phyloP scores from a whole-genome alignment of 345 rosid species.

The Syzygium grande region DNA sequence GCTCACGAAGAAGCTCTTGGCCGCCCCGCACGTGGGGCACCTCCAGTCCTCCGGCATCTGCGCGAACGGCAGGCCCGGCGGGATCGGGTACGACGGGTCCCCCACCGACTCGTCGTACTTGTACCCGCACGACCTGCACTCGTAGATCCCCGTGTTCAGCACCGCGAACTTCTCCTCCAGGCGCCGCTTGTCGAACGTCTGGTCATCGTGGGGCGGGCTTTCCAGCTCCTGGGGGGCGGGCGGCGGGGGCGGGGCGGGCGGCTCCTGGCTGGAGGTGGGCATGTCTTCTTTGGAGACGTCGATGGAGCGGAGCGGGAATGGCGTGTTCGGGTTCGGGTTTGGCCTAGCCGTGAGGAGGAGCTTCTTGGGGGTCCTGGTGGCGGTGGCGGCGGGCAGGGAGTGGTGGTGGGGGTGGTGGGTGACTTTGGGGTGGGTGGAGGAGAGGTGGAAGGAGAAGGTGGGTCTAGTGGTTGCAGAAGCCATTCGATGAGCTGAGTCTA shows the following conservation, averaged over 20 bases:
- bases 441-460: conserved; percentile 48
- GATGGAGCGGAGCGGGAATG: conserved; percentile 22
- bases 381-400: neutral
- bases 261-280: conserved; percentile 17
- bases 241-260: neutral
- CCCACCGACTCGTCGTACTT: conserved; percentile 87
- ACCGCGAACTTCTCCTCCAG: conserved; percentile 92
- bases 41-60: conserved; percentile 88
- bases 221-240: conserved; percentile 2
- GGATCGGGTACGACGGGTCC: conserved; percentile 79
- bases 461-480: conserved; percentile 61
- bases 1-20: conserved; percentile 73
- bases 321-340: conserved; percentile 4
- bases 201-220: neutral
- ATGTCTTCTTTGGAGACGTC: conserved; percentile 79
- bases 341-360: conserved; percentile 2
- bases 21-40: conserved; percentile 94
- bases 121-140: conserved; percentile 93
- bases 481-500: conserved; percentile 25
- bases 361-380: neutral
- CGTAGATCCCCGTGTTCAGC: conserved; percentile 86
- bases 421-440: conserved; percentile 15
- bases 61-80: conserved; percentile 78
- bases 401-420: neutral
- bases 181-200: conserved; percentile 33